Base-by-base conservation (phyloP, 352 stramenopile species). In the Globisporangium rhizosaccharum region DNA sequence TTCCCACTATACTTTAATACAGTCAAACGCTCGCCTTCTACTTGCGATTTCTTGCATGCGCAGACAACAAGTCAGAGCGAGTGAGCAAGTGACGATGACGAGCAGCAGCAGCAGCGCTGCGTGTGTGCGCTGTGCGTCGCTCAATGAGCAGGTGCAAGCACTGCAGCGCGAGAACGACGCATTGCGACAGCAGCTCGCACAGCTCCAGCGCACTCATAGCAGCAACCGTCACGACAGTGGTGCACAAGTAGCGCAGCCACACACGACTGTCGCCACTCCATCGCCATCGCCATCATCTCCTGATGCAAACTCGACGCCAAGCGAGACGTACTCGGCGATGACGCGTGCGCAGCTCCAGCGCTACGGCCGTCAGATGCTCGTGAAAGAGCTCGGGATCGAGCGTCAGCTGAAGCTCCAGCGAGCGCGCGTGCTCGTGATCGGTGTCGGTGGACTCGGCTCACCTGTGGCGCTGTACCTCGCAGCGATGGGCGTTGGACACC, bases 331-430 rank as follows among this genome's bases (percentile, higher is more conserved):
- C 28, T 85, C 79, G n/a, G 52, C 62, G 2, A 75, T 88, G 52
- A 76, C 76, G 10, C 74, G 62, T 6, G 10, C 61, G 14, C 76
- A 92, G 37, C 57, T 92, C 44, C 66, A 92, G 61, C 82, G 96
- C 39, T 99, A 98, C 74, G 95, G 90, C 6, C 80, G 97, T 15
- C 96, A 99, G 68, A 92, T 99, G 67, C 83, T 98, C 23, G 82
- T 99, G 6, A 70, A 84, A 51, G 92, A 96, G 41, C 97, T 98
- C 57, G 88, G 96, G 14, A 76, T 91, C 1, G 51, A 76, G 28
- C 84, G 83, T n/a, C 97, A 99, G 73, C 58, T 85, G 18, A 77
- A 82, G 45, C 68, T 98, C 26, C 66, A 84, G 2, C 58, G 72
- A 9, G 85, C 87, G 2, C 81, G 73, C 10, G 90, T 98, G 25